phyloP scores from a whole-genome alignment of 148 eudicot genomes.

The Cornus controversa region DNA sequence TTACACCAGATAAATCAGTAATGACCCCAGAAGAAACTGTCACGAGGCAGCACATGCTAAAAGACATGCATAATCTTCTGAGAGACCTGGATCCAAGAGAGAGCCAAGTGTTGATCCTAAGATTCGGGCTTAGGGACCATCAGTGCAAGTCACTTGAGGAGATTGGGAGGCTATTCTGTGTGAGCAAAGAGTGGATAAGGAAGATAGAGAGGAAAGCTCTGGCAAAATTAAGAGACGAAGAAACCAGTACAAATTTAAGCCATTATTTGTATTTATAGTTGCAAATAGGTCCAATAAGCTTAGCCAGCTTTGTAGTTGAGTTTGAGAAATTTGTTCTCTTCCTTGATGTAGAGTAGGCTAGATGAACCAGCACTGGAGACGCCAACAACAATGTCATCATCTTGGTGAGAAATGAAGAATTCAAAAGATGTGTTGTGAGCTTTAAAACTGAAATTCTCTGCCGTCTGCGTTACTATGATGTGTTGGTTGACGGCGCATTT shows the following conservation, averaged over 20 bases:
- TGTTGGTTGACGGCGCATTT: no score
- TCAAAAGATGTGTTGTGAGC: no score
- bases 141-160: constrained; percentile 74
- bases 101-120: constrained; percentile 53
- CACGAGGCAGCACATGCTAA: constrained; percentile 53
- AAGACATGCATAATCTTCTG: constrained; percentile 48
- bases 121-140: constrained; percentile 62
- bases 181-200: constrained; percentile 92
- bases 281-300: constrained; percentile 18
- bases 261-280: constrained; percentile 48
- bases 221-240: constrained; percentile 51
- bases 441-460: no score
- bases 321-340: background rate
- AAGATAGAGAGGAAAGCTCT: constrained; percentile 61
- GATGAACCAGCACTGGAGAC: background rate
- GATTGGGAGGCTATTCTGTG: constrained; percentile 59
- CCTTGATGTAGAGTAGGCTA: background rate
- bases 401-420: background rate
- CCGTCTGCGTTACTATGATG: no score
- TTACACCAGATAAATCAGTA: constrained; percentile 56
- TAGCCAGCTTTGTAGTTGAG: background rate
- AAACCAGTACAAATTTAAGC: constrained; percentile 37
- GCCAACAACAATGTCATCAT: background rate
- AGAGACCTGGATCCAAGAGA: constrained; percentile 52
- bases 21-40: constrained; percentile 54